Conservation (phyloP, 345 rosid species). For the Pistacia integerrima region DNA sequence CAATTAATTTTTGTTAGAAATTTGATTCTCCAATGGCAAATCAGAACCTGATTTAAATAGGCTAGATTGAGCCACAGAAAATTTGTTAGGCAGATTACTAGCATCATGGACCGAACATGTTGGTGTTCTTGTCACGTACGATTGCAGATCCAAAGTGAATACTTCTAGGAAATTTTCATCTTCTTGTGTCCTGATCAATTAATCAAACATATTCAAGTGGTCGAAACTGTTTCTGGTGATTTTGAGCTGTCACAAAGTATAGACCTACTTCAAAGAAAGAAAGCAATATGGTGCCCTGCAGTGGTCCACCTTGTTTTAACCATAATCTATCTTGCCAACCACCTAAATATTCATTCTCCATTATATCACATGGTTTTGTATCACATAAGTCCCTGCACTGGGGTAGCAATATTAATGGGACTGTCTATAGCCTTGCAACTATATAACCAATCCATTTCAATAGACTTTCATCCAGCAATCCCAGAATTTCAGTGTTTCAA, state of each 20-base stretch:
- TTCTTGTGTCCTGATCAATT: background rate
- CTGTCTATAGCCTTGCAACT: background rate
- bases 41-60: too few species aligned
- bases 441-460: background rate
- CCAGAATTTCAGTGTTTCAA: background rate
- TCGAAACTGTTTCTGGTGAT: background rate
- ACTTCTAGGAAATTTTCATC: background rate
- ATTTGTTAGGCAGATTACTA: too few species aligned
- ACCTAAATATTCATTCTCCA: background rate
- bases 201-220: background rate
- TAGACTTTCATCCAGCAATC: background rate
- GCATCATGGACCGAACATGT: background rate
- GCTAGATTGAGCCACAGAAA: too few species aligned
- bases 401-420: background rate
- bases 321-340: background rate
- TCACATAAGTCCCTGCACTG: background rate
- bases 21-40: too few species aligned
- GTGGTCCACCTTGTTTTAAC: background rate
- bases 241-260: background rate
- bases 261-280: background rate
- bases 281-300: background rate
- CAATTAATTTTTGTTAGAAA: too few species aligned
- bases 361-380: slow-evolving; percentile 2
- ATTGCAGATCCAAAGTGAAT: background rate
- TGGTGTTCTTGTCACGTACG: background rate